These are phyloP conservation scores for Gossypium bickii DNA, from an alignment of 345 rosid species.

Conservation along the genomic window DNA sequence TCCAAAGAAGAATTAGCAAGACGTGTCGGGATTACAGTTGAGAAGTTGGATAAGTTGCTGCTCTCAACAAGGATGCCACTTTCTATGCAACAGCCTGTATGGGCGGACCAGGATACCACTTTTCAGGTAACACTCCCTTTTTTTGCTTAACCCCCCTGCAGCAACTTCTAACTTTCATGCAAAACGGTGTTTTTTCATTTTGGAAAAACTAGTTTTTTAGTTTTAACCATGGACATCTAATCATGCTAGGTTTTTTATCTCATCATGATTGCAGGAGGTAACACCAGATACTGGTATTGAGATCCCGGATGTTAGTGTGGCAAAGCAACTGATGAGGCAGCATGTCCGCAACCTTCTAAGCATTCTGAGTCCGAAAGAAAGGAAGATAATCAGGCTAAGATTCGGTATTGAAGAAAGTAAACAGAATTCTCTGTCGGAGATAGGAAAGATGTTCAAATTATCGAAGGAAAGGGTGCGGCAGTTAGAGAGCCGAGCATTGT, in stretches of 20 bases:
- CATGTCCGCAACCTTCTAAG: conserved; percentile 58
- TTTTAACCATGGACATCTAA: too few relatives aligned
- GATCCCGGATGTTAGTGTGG: conserved; percentile 51
- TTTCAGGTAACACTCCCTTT: conserved; percentile 48
- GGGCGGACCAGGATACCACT: conserved; percentile 71
- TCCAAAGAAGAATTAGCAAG: conserved; percentile 59
- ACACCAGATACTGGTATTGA: conserved; percentile 65
- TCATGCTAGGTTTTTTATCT: too few relatives aligned
- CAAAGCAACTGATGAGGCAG: conserved; percentile 64
- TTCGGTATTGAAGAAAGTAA: conserved; percentile 68
- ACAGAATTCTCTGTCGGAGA: conserved; percentile 56
- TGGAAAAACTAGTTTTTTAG: background rate
- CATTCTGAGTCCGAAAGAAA: conserved; percentile 59
- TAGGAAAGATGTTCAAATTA: conserved; percentile 57
- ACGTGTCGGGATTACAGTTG: conserved; percentile 61
- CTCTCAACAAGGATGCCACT: conserved; percentile 51
- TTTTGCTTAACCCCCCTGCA: background rate
- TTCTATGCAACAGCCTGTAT: conserved; percentile 68
- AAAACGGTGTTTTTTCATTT: background rate
- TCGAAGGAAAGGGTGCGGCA: conserved; percentile 78
- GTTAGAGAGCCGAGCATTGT: conserved; percentile 63
- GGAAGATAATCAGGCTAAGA: conserved; percentile 66
- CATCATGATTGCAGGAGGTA: conserved; percentile 45
- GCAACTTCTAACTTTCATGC: background rate
- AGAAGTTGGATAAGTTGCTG: conserved; percentile 50